A percentile compares a stretch with the other conserved stretches of the same genome.
Evolutionary conservation across 169 alveolate genomes (phyloP).

Genomic region (Plasmodium malariae): DNA sequence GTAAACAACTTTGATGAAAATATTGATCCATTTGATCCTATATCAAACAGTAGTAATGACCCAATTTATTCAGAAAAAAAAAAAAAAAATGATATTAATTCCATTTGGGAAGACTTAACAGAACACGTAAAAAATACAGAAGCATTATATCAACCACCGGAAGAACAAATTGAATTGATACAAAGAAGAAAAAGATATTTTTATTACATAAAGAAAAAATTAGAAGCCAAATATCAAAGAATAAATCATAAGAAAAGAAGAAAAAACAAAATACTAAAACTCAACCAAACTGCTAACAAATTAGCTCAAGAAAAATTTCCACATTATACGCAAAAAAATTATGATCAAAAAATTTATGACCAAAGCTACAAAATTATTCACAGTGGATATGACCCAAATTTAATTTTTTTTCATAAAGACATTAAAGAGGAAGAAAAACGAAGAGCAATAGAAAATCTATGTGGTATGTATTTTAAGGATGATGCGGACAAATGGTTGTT

Average conservation of each 20-base stretch:
- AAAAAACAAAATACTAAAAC: conserved; percentile 31
- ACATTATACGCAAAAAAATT: conserved; percentile 15
- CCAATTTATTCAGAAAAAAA: background rate
- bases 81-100: conserved; percentile 23
- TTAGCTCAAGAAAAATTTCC: conserved; percentile 55
- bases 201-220: conserved; percentile 76
- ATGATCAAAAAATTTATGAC: conserved; percentile 1
- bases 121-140: conserved; percentile 60
- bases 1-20: conserved; percentile 21
- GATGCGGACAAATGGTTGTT: conserved; percentile 77
- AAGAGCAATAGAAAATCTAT: conserved; percentile 53
- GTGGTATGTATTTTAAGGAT: conserved; percentile 73
- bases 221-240: conserved; percentile 47
- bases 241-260: conserved; percentile 67
- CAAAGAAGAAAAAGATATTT: conserved; percentile 48
- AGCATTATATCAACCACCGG: conserved; percentile 73
- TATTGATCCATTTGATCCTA: conserved; percentile 20
- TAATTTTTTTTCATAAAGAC: conserved; percentile 72
- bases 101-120: conserved; percentile 70
- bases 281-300: conserved; percentile 48
- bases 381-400: conserved; percentile 71
- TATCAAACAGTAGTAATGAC: conserved; percentile 1
- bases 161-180: conserved; percentile 31
- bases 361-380: conserved; percentile 69
- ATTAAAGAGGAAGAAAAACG: conserved; percentile 42